These are phyloP conservation scores for Phlyctochytrium arcticum DNA, from an alignment of 192 early-diverging fungal species.

Conservation along the genomic window DNA sequence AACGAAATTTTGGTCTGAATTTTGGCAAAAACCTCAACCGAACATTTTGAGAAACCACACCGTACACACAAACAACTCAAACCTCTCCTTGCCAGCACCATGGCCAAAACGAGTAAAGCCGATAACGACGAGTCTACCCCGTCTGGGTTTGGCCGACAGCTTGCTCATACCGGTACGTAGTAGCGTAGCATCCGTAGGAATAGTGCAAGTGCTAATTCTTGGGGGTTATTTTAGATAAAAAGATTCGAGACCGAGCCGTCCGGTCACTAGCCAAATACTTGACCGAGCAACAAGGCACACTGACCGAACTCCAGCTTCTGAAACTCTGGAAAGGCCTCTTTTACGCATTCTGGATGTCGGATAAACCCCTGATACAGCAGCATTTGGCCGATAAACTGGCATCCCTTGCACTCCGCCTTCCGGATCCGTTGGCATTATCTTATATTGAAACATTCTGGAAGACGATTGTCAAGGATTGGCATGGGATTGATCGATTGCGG, in stretches of 20 bases:
- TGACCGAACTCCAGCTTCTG: conserved; percentile 57
- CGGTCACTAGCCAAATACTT: conserved; percentile 55
- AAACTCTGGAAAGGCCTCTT: conserved; percentile 93
- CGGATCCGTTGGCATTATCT: conserved; percentile 40
- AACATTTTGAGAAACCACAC: too few species aligned
- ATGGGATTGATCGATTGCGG: conserved; percentile 74
- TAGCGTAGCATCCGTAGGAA: too few species aligned
- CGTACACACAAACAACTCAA: too few species aligned
- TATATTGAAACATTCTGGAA: conserved; percentile 66
- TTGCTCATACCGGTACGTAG: conserved; percentile 63
- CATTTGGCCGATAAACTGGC: conserved; percentile 79
- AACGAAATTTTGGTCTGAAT: too few species aligned
- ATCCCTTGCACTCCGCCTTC: conserved; percentile 47
- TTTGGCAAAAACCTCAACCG: too few species aligned
- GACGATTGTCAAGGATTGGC: conserved; percentile 67
- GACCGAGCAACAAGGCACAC: conserved; percentile 44
- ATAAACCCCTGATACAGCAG: conserved; percentile 90
- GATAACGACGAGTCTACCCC: too few species aligned
- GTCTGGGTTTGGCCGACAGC: conserved; percentile 59
- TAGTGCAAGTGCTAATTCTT: too few species aligned
- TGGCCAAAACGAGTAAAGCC: too few species aligned
- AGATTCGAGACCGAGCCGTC: conserved; percentile 69
- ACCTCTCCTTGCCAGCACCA: too few species aligned
- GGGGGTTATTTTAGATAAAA: conserved; percentile 51
- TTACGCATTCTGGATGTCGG: conserved; percentile 96